Percentiles rank a stretch among this genome's conserved stretches.
Conservation (phyloP, 257 asterid species). For the Solanum paucissectum region DNA sequence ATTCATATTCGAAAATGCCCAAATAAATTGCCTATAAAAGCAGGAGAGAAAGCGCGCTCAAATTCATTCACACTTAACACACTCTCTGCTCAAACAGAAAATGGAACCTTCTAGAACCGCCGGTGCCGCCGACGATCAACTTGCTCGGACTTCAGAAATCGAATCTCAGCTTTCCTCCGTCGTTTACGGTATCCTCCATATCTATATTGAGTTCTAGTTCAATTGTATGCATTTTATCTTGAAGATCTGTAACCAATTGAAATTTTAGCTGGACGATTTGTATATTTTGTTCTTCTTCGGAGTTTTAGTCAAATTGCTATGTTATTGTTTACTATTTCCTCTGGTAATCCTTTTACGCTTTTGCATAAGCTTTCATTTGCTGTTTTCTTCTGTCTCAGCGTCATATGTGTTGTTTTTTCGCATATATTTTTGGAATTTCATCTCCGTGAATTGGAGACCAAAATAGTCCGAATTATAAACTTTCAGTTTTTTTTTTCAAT, state of each 20-base stretch:
- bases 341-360: not conserved
- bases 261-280: not conserved
- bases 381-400: not conserved
- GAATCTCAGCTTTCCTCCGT: slow-evolving; percentile 69
- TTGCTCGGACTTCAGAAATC: slow-evolving; percentile 13
- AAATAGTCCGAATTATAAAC: not conserved
- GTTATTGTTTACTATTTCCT: not conserved
- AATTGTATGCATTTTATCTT: not conserved
- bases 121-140: not conserved
- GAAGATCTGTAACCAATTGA: not conserved
- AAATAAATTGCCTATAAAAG: not conserved
- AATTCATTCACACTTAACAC: not conserved
- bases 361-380: not conserved
- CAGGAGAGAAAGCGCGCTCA: not conserved
- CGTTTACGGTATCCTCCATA: slow-evolving; percentile 37
- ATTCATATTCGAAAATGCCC: not conserved
- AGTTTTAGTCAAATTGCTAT: not conserved
- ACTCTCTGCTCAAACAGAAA: not conserved
- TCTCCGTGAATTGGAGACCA: not conserved
- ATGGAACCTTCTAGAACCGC: not conserved
- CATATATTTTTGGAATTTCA: not conserved
- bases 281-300: not conserved
- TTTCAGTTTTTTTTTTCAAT: not conserved
- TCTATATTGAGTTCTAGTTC: not conserved
- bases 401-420: not conserved